Base-by-base conservation (phyloP, 306 rosid species). In the Sophora flavescens region DNA sequence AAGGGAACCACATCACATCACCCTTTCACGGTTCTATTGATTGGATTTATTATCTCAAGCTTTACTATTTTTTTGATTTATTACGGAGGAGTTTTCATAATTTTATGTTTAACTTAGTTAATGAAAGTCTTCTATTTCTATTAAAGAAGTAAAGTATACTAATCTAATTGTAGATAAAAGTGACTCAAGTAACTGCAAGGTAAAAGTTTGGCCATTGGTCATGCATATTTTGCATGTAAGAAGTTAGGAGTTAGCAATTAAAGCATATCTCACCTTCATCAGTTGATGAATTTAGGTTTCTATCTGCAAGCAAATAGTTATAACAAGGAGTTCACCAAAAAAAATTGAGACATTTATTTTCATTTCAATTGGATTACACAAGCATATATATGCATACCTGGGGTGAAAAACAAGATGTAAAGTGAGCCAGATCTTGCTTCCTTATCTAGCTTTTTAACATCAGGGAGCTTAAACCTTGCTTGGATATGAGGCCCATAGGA, bases 381-480 rank as follows among this genome's bases (percentile, higher is more conserved):
- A 66, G 16, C 50, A 61, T 63, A 22, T 22, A 22, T 22, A 76
- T 68, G 57, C 86, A 68, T 92, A 96, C 99, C 97, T 71, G 84
- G 75, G 85, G 89, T 87, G 76, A 92, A 87, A 61, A 96, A 75
- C 82, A 92, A 79, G 80, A 92, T 77, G 48, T 84, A 82, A 79
- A 86, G 79, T 58, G 91, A 78, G 53, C 87, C 86, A 30, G 90
- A 81, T 60, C 58, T 84, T 62, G 88, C 93, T 67, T 88, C 89
- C 59, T 7, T 45, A 9, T 89, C 89, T 48, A 95, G 85, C 92
- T 87, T 92, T 47, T 75, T 81, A 64, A 80, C 72, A 50, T 88
- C 93, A 38, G 92, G 97, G 30, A 96, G 98, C 53, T 64, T 68
- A 76, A 96, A 89, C 41, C 67, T 81, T 60, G 93, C 93, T 79